Evolutionary conservation across 495 filamentous ascomycete genomes (phyloP).

Genomic region (Terfezia boudieri): DNA sequence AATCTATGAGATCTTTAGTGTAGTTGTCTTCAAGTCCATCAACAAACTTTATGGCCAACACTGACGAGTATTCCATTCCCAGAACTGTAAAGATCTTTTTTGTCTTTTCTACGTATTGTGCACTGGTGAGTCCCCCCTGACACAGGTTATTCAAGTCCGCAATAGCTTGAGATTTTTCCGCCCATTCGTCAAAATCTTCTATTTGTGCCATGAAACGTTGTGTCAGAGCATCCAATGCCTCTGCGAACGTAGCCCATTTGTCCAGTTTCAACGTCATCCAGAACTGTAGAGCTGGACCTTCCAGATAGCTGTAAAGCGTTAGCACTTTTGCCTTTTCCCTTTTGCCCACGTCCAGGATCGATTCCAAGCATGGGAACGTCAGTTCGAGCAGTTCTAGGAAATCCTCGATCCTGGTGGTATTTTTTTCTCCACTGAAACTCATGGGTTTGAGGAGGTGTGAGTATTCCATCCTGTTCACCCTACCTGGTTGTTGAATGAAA

Average conservation of each 20-base stretch:
- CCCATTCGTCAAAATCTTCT: too few relatives aligned
- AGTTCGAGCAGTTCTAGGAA: neutral
- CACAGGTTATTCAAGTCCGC: too few relatives aligned
- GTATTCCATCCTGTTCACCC: too few relatives aligned
- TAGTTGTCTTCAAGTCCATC: neutral
- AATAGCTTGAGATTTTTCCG: too few relatives aligned
- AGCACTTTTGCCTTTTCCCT: neutral
- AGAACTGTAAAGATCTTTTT: too few relatives aligned
- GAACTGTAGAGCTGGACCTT: neutral
- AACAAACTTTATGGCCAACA: neutral
- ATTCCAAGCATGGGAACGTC: neutral
- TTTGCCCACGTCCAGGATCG: neutral
- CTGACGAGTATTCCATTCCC: neutral
- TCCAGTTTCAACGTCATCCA: neutral
- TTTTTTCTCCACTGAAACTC: neutral
- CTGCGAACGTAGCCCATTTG: neutral
- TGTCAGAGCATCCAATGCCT: too few relatives aligned
- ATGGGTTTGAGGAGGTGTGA: too few relatives aligned
- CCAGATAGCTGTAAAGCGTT: neutral
- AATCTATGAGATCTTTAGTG: neutral
- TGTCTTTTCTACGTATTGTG: too few relatives aligned
- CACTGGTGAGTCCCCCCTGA: too few relatives aligned
- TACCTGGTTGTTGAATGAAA: too few relatives aligned
- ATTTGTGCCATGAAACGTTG: too few relatives aligned
- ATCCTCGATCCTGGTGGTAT: neutral